A percentile compares a stretch with the other conserved stretches of the same genome.
These are phyloP conservation scores for Phytophthora crassamura DNA, from an alignment of 352 stramenopile genomes.

Conservation along the genomic window DNA sequence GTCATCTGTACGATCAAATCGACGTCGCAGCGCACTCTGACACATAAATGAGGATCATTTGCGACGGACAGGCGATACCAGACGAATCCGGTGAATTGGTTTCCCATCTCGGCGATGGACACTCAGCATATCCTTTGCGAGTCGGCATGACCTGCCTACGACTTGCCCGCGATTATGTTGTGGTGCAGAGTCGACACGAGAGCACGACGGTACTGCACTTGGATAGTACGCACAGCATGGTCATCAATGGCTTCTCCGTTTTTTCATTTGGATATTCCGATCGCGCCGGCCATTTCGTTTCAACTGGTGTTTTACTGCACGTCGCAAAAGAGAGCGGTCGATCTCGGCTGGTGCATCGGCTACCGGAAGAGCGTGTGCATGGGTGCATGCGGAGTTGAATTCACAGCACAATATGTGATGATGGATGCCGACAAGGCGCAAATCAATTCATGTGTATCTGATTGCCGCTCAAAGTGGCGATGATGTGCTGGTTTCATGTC, in stretches of 20 bases:
- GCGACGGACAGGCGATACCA: background rate
- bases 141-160: conserved; percentile 1
- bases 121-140: background rate
- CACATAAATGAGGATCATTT: conserved; percentile 3
- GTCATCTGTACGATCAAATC: background rate
- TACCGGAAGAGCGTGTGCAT: background rate
- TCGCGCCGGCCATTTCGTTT: background rate
- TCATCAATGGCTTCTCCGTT: conserved; percentile 1
- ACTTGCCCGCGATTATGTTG: background rate
- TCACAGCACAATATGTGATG: background rate
- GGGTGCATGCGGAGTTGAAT: background rate
- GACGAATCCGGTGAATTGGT: background rate
- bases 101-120: conserved; percentile 1
- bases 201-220: conserved; percentile 7
- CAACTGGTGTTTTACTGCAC: conserved; percentile 1
- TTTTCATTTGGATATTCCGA: conserved; percentile 13
- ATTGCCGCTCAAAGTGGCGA: too few relatives aligned
- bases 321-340: conserved; percentile 1
- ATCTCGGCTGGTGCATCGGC: conserved; percentile 4
- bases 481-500: too few relatives aligned
- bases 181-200: background rate
- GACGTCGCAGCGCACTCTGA: background rate
- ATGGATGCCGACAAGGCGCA: background rate
- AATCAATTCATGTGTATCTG: background rate
- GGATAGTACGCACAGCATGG: conserved; percentile 10